Conservation (phyloP, 257 asterid genomes). For the Nemophila menziesii region DNA sequence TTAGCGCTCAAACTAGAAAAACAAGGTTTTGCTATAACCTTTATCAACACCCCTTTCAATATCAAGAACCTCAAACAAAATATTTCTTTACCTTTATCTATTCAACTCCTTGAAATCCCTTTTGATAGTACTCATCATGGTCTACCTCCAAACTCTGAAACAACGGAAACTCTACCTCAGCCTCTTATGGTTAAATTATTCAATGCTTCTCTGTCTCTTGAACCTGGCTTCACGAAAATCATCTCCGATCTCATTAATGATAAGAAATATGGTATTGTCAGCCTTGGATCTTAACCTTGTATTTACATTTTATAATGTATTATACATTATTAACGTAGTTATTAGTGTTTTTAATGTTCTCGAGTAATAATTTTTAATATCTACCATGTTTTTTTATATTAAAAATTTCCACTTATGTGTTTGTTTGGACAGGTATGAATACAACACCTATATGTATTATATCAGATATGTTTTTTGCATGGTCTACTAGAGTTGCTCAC, state of each 20-base stretch:
- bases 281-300: too few relatives aligned
- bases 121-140: slow-evolving; percentile 14
- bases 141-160: slow-evolving; percentile 15
- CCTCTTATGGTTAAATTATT: slow-evolving; percentile 6
- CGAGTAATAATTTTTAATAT: too few relatives aligned
- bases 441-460: slow-evolving; percentile 20
- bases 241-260: slow-evolving; percentile 9
- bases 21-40: slow-evolving; percentile 15
- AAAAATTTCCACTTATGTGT: too few relatives aligned
- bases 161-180: slow-evolving; percentile 14
- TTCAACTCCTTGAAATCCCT: slow-evolving; percentile 19
- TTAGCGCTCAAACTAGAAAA: slow-evolving; percentile 15
- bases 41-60: slow-evolving; percentile 21
- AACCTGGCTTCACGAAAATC: slow-evolving; percentile 16
- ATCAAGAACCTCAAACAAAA: slow-evolving; percentile 9
- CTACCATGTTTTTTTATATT: too few relatives aligned
- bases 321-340: too few relatives aligned
- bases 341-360: too few relatives aligned
- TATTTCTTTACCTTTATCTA: slow-evolving; percentile 7
- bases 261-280: not conserved
- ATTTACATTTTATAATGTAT: too few relatives aligned
- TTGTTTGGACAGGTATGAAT: too few relatives aligned
- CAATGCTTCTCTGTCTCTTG: slow-evolving; percentile 14
- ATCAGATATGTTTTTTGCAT: slow-evolving; percentile 28
- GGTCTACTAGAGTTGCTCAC: slow-evolving; percentile 28